These are phyloP conservation scores for Botrytis sinoallii DNA, from an alignment of 2,329 filamentous ascomycete genomes.

Conservation along the genomic window DNA sequence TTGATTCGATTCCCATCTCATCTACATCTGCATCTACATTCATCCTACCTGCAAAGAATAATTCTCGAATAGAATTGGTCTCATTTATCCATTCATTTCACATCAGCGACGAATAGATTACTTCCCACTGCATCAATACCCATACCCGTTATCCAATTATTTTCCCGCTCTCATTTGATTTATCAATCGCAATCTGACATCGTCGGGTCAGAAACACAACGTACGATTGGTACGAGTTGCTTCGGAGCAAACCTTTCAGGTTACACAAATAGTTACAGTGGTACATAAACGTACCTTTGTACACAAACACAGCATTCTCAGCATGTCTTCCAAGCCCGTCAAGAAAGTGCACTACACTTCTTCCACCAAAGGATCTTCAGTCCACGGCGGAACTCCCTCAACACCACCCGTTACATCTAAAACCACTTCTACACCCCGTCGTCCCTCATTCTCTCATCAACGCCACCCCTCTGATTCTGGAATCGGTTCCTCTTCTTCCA, in stretches of 20 bases:
- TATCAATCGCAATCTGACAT: neutral
- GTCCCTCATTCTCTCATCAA: slow-evolving; percentile 6
- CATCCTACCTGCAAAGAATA: neutral
- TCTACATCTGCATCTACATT: neutral
- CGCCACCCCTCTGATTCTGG: slow-evolving; percentile 3
- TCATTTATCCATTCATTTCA: neutral
- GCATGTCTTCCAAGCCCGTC: slow-evolving; percentile 10
- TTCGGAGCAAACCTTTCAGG: neutral
- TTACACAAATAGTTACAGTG: slow-evolving; percentile 9
- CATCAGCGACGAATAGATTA: slow-evolving; percentile 7
- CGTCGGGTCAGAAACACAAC: slow-evolving; percentile 5
- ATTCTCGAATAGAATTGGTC: slow-evolving; percentile 3
- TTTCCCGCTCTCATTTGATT: neutral
- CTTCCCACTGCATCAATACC: neutral
- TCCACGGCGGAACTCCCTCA: neutral
- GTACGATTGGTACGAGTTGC: slow-evolving; percentile 6
- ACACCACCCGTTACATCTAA: neutral
- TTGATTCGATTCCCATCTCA: neutral
- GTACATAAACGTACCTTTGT: neutral
- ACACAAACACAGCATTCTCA: neutral
- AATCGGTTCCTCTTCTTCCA: slow-evolving; percentile 14
- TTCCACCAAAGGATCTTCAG: slow-evolving; percentile 14
- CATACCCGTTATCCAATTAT: neutral
- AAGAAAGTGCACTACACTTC: slow-evolving; percentile 19
- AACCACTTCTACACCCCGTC: neutral